Evolutionary conservation across 305 asterid genomes (phyloP), one percentile per base, ranked within the genome.

Genomic region (Fraxinus ornus): DNA sequence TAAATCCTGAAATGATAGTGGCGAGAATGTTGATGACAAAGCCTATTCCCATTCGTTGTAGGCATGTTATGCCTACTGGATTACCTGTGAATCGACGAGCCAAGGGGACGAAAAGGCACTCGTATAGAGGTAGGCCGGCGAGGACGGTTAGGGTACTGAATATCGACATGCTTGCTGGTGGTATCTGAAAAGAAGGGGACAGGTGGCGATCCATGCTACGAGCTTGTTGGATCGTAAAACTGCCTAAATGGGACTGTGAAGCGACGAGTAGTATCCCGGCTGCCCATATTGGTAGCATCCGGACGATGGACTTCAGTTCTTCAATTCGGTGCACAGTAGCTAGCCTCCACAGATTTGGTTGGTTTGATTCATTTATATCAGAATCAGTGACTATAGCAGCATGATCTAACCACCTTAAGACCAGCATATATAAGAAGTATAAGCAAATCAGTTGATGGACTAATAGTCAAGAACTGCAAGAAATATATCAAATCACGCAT

Each of bases 271-370:
- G 72, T 72, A 92, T 91, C 36, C 92, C 89, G 5, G 97, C 92
- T 0, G 91, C 91, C 98, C 97, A 94, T 2, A 92, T 92, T 0
- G 98, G 98, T 35, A 94, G n/a, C 86, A 94, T 80, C 26, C 95
- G 64, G 77, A 90, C 81, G 19, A 94, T 81, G 60, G 93, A 86
- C 85, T 94, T 94, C 4, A 94, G 87, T 85, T 94, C 98, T 82
- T 94, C 98, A 2, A 92, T 91, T 84, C 95, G 88, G 72, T 94
- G 97, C 81, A 90, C 95, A 3, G 98, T 94, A 2, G 94, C 92
- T 75, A 92, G 75, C 49, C 89, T 86, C 98, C 97, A 94, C 3
- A 86, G 88, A 21, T 92, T 91, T 5, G 97, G 94, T 37, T 85
- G n/a, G 68, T 76, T 81, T 4, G 88, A 33, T 8, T 75, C 84